phyloP scores from a whole-genome alignment of 805 yeast genomes.

The Saturnispora saitoi region DNA sequence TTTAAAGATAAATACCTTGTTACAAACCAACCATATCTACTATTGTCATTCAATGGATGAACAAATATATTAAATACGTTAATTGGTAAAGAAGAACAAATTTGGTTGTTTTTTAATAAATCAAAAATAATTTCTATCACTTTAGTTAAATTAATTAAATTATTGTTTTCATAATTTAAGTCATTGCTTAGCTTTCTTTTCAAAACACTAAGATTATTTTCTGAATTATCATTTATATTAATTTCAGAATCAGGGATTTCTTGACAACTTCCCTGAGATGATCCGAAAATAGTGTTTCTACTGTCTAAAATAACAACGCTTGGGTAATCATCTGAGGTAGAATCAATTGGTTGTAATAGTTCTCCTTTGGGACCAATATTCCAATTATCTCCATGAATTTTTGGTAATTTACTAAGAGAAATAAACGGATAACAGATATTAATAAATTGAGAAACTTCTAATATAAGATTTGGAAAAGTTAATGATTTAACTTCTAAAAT shows the following conservation, averaged over 20 bases:
- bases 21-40: conserved; percentile 20
- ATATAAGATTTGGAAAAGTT: conserved; percentile 33
- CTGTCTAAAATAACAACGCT: conserved; percentile 6
- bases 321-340: not conserved
- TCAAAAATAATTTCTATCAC: conserved; percentile 15
- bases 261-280: conserved; percentile 9
- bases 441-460: conserved; percentile 38
- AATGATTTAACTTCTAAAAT: conserved; percentile 31
- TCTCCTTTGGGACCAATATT: conserved; percentile 8
- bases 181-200: not conserved
- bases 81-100: conserved; percentile 7
- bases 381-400: conserved; percentile 24
- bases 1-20: conserved; percentile 12
- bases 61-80: conserved; percentile 14
- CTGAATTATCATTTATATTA: not conserved
- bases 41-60: conserved; percentile 6
- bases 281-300: not conserved
- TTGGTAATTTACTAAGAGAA: conserved; percentile 22
- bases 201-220: not conserved
- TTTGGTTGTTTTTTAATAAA: conserved; percentile 12
- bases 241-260: conserved; percentile 7
- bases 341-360: not conserved
- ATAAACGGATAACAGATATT: conserved; percentile 38
- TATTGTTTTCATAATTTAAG: not conserved
- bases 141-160: conserved; percentile 8